Conservation (phyloP, 208 protist genomes). For the Trypanosoma boissoni region DNA sequence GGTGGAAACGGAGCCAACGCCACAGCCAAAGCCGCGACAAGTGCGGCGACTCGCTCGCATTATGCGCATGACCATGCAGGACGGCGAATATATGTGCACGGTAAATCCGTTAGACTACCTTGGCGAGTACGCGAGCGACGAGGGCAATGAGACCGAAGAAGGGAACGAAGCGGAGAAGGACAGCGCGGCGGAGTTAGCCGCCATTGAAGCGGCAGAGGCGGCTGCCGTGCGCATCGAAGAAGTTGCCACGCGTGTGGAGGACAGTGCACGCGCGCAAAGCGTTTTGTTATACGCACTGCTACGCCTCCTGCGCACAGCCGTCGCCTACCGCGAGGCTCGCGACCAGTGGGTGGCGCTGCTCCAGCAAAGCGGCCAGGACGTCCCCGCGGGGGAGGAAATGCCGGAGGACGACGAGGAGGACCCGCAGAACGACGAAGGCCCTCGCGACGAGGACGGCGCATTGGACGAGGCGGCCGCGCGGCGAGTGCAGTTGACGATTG, state of each 20-base stretch:
- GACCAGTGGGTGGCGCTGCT: slow-evolving; percentile 46
- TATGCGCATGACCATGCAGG: slow-evolving; percentile 54
- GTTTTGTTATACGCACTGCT: slow-evolving; percentile 68
- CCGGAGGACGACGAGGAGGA: slow-evolving; percentile 78
- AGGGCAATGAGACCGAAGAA: slow-evolving; percentile 38
- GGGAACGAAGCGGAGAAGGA: slow-evolving; percentile 14
- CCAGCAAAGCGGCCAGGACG: slow-evolving; percentile 39
- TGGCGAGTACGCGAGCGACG: slow-evolving; percentile 39
- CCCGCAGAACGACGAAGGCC: slow-evolving; percentile 61
- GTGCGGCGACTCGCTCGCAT: slow-evolving; percentile 65
- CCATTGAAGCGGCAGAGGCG: slow-evolving; percentile 14
- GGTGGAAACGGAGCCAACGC: slow-evolving; percentile 40
- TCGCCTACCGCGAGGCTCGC: slow-evolving; percentile 64
- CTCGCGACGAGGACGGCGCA: slow-evolving; percentile 66
- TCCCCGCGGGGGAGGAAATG: slow-evolving; percentile 41
- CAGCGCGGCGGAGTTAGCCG: slow-evolving; percentile 6
- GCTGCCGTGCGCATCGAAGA: slow-evolving; percentile 30
- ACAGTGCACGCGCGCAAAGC: slow-evolving; percentile 49
- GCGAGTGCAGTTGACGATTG: slow-evolving; percentile 48
- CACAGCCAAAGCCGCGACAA: slow-evolving; percentile 66
- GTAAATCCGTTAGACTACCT: slow-evolving; percentile 51
- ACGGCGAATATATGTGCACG: slow-evolving; percentile 64
- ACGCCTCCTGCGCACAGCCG: slow-evolving; percentile 48
- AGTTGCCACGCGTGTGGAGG: slow-evolving; percentile 36
- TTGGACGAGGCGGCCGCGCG: slow-evolving; percentile 45